Evolutionary conservation across 495 filamentous ascomycete species (phyloP).

Genomic region (Trichoderma parareesei): DNA sequence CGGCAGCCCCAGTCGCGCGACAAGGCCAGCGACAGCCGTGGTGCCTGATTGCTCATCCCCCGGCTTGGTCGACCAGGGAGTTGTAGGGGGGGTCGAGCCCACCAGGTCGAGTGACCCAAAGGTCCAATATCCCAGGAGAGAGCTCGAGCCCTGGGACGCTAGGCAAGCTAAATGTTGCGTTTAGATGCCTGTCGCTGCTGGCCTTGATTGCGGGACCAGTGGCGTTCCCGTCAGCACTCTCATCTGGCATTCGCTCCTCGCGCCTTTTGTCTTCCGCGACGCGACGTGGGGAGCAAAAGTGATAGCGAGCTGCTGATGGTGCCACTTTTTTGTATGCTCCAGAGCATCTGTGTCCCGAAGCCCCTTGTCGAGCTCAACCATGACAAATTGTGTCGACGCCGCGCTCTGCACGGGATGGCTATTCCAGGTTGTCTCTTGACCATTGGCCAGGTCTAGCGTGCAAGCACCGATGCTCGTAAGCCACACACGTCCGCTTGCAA

Average conservation of each 20-base stretch:
- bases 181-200: not conserved
- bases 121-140: not conserved
- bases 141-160: not conserved
- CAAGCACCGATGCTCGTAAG: no score
- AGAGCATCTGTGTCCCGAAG: not conserved
- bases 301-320: not conserved
- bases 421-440: not conserved
- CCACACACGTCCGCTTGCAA: not conserved
- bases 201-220: slow-evolving; percentile 6
- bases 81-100: not conserved
- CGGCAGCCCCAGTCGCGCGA: slow-evolving; percentile 1
- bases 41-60: slow-evolving; percentile 1
- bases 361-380: not conserved
- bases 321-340: not conserved
- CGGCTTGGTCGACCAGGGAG: not conserved
- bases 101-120: slow-evolving; percentile 1
- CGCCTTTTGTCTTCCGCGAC: not conserved
- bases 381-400: not conserved
- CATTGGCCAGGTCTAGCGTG: not conserved
- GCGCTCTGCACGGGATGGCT: not conserved
- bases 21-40: slow-evolving; percentile 9
- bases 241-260: not conserved
- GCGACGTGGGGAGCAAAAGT: not conserved
- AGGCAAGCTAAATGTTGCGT: slow-evolving; percentile 2
- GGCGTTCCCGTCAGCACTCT: slow-evolving; percentile 4